A percentile compares a stretch with the other conserved stretches of the same genome.
phyloP scores from a whole-genome alignment of 83 land plant genomes.

The Isoetes engelmannii region DNA sequence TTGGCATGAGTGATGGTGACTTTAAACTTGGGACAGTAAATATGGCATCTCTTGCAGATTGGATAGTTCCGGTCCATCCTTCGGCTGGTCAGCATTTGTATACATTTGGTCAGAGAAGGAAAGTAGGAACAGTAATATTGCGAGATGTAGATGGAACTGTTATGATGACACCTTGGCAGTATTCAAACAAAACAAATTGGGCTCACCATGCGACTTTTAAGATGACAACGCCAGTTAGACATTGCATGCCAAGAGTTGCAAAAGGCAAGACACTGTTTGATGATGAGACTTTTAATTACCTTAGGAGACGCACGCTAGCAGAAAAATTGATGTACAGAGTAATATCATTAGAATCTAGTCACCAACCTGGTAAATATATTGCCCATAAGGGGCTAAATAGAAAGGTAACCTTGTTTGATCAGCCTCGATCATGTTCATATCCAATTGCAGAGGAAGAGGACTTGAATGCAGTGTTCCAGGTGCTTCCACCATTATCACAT shows the following conservation, averaged over 20 bases:
- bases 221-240: conserved; percentile 27
- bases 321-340: not conserved
- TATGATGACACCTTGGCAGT: conserved; percentile 11
- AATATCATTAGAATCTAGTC: conserved; percentile 65
- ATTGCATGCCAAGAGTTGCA: not conserved
- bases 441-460: not conserved
- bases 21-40: conserved; percentile 36
- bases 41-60: conserved; percentile 28
- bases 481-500: conserved; percentile 49
- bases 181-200: conserved; percentile 37
- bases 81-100: conserved; percentile 36
- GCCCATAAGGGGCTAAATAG: conserved; percentile 36
- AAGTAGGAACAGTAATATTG: not conserved
- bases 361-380: conserved; percentile 54
- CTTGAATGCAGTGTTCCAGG: conserved; percentile 30
- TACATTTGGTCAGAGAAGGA: conserved; percentile 45
- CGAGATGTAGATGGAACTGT: not conserved
- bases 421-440: not conserved
- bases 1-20: conserved; percentile 55
- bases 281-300: no score
- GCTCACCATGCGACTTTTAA: conserved; percentile 60
- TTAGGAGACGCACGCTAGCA: not conserved
- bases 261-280: not conserved
- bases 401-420: conserved; percentile 19
- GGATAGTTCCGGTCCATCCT: conserved; percentile 52